phyloP scores from a whole-genome alignment of 768 basidiomycete species.

The Lentinula raphanica region DNA sequence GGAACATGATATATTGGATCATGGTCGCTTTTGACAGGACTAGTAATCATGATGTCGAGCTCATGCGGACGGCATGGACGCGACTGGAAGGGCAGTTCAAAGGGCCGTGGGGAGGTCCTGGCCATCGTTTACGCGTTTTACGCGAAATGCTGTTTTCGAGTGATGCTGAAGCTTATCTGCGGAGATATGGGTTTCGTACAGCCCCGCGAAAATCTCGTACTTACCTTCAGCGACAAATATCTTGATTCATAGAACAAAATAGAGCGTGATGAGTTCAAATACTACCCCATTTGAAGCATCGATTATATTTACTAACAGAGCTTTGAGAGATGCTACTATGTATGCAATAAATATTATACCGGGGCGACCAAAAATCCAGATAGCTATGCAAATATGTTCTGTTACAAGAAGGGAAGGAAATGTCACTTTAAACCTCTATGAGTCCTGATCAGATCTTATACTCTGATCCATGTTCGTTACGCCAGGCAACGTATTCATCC shows the following conservation, averaged over 20 bases:
- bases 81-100: constrained; percentile 53
- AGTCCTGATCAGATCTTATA: neutral
- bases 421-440: neutral
- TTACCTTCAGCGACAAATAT: too few species aligned
- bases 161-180: constrained; percentile 1
- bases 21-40: constrained; percentile 59
- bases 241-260: too few species aligned
- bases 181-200: neutral
- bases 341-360: neutral
- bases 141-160: constrained; percentile 27
- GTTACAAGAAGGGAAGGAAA: neutral
- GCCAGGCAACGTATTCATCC: constrained; percentile 77
- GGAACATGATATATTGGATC: constrained; percentile 57
- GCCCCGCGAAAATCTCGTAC: neutral
- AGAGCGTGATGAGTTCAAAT: too few species aligned
- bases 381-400: neutral
- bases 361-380: neutral
- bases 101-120: constrained; percentile 35
- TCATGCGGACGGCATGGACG: constrained; percentile 54
- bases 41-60: constrained; percentile 43
- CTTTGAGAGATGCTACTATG: neutral
- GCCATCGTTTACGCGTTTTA: constrained; percentile 39
- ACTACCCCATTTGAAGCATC: too few species aligned
- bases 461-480: constrained; percentile 33
- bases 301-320: neutral